Percentiles rank a stretch among this genome's conserved stretches.
These are phyloP conservation scores for Botrytis deweyae DNA, from an alignment of 2,329 filamentous ascomycete species.

Conservation along the genomic window DNA sequence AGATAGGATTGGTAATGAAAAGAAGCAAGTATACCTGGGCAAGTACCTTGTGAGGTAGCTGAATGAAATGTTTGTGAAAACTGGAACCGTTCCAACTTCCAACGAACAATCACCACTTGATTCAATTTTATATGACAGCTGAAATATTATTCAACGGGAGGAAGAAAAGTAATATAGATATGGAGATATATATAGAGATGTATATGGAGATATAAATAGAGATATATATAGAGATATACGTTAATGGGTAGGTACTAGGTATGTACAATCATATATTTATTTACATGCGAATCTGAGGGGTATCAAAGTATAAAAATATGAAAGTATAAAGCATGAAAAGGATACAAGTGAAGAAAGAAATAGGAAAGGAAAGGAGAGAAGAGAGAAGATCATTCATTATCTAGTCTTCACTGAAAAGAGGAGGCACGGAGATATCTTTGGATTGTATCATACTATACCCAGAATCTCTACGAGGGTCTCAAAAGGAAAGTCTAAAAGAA, in stretches of 20 bases:
- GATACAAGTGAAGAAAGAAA: background rate
- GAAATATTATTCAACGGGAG: background rate
- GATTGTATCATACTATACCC: background rate
- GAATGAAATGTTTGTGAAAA: background rate
- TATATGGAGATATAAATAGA: no score
- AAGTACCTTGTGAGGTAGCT: background rate
- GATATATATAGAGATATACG: background rate
- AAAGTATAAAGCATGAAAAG: background rate
- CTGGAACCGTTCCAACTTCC: background rate
- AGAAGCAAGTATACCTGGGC: background rate
- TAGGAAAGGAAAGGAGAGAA: background rate
- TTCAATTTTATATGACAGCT: background rate
- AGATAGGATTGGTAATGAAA: constrained; percentile 8
- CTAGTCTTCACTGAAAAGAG: background rate
- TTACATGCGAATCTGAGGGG: background rate
- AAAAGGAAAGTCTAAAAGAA: background rate
- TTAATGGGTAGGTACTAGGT: background rate
- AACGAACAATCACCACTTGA: background rate
- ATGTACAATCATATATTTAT: background rate
- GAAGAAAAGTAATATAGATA: background rate
- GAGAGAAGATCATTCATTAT: background rate
- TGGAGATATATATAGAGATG: background rate
- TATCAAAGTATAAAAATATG: background rate
- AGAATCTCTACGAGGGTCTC: background rate
- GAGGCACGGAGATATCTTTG: background rate